Evolutionary conservation across 2,329 filamentous ascomycete species (phyloP), one percentile per base, ranked within the genome.

Genomic region (Aureobasidium lini): DNA sequence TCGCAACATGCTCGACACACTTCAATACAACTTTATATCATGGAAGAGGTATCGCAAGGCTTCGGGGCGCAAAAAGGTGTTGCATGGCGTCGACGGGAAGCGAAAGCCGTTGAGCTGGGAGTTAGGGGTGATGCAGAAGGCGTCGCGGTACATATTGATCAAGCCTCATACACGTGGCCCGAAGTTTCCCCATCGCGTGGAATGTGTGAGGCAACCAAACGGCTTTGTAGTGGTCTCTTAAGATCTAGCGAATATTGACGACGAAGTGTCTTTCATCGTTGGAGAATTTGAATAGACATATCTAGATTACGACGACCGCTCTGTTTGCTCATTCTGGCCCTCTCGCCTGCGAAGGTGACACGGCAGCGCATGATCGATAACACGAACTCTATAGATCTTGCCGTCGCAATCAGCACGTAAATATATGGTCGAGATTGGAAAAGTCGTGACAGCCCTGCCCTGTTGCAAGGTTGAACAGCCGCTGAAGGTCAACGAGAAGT

Each of bases 121-220:
- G 40, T 43, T 43, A 57, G 52, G 52, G 52, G 40, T 57, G 52
- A 34, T 44, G 52, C 31, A 57, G 31, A 57, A 44, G 50, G 52
- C 52, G 40, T 56, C 42, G 54, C 54, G 42, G 54, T 40, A 42
- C 39, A 42, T 49, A 15, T 57, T n/a, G 29, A 57, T 36, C 42
- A 57, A 57, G 52, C 40, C 34, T 40, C 32, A 18, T 15, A 49
- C 44, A 37, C 47, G 47, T 50, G 47, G n/a, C n/a, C 47, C 54
- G 54, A 58, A 42, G 44, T 34, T 58, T 49, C 54, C 54, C 54
- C 54, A 57, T 58, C 34, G 44, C 43, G 54, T 49, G 37, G 28
- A 23, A 23, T 48, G 54, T 58, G 32, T 58, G 54, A 49, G 54
- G 54, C 54, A 34, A 49, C 54, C 32, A 18, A 58, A 58, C 54